phyloP scores from a whole-genome alignment of 352 stramenopile genomes.

The Aphanomyces invadans region DNA sequence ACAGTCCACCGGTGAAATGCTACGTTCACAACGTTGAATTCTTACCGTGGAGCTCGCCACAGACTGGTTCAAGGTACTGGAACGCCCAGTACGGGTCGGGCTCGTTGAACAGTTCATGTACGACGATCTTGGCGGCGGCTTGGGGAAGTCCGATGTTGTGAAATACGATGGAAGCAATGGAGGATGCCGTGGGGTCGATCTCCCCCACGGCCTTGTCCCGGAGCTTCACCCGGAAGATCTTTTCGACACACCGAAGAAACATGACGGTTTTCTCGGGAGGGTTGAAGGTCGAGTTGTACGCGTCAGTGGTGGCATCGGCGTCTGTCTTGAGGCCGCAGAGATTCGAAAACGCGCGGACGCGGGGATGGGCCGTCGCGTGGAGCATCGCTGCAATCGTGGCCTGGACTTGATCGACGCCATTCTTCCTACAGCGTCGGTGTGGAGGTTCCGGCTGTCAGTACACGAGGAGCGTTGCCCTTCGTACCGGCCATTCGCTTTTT shows the following conservation, averaged over 20 bases:
- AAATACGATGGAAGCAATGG: slow-evolving; percentile 47
- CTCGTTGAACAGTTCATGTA: slow-evolving; percentile 61
- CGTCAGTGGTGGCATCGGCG: too few relatives aligned
- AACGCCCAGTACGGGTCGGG: slow-evolving; percentile 73
- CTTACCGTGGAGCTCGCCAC: slow-evolving; percentile 40
- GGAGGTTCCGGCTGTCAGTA: too few relatives aligned
- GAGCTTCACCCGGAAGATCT: slow-evolving; percentile 50
- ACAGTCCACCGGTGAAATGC: too few relatives aligned
- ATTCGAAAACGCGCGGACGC: slow-evolving; percentile 47
- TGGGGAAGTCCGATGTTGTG: slow-evolving; percentile 58
- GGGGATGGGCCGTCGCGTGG: slow-evolving; percentile 42
- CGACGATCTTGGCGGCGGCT: slow-evolving; percentile 43
- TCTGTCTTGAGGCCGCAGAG: slow-evolving; percentile 45
- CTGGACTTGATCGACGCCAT: slow-evolving; percentile 51
- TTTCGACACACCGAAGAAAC: slow-evolving; percentile 59
- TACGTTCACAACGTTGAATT: too few relatives aligned
- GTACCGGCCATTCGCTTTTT: slow-evolving; percentile 27
- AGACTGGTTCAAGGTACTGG: slow-evolving; percentile 56
- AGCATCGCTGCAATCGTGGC: slow-evolving; percentile 43
- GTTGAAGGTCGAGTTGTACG: slow-evolving; percentile 57
- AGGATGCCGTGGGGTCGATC: slow-evolving; percentile 14
- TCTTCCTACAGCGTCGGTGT: slow-evolving; percentile 22
- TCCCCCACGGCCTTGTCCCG: slow-evolving; percentile 22
- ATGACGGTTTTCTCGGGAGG: slow-evolving; percentile 57
- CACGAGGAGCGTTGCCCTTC: too few relatives aligned